Evolutionary conservation across 2,329 filamentous ascomycete species (phyloP), one percentile per base, ranked within the genome.

Genomic region (Zopfia rhizophila): DNA sequence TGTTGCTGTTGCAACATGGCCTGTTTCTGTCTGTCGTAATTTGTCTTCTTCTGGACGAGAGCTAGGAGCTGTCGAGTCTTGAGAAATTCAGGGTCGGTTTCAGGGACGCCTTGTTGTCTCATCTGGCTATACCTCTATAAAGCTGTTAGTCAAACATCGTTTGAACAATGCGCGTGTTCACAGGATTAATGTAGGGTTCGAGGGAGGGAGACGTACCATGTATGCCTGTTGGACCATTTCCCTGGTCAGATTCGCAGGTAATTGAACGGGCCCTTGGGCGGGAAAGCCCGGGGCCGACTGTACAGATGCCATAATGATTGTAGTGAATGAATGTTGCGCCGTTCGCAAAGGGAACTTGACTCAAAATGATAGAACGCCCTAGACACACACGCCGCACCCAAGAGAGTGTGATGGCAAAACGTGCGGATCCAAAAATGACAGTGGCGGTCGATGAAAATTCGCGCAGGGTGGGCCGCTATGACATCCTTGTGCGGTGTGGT

Each of bases 31-130:
- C 53, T 70, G 61, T 61, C 83, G 76, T 55, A 82, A 77, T 82
- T 80, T 65, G 82, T 78, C 44, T 81, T 78, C 53, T 83, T 82
- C 58, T 90, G 88, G 42, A 96, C 83, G 58, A 81, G 85, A 25
- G 83, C 72, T 52, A 97, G 81, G 50, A 95, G 85, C 51, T 88
- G 85, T 41, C 90, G 87, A 22, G 86, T 83, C 74, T 94, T 95
- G 63, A 93, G 82, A 64, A 88, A 92, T 69, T 97, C 92, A 32
- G 93, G 93, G 64, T 97, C 91, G 45, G 82, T 88, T 45, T 86
- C 82, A 28, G 90, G 84, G 17, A 95, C 87, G 58, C 92, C 92
- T 62, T 87, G 82, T 44, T 89, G 83, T 74, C 93, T 94, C 89
- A 97, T 91, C 70, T 90, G 85, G 66, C 89, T 88, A 57, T 89